phyloP scores from a whole-genome alignment of 2,329 filamentous ascomycete species.

The Paraconiothyrium brasiliense region DNA sequence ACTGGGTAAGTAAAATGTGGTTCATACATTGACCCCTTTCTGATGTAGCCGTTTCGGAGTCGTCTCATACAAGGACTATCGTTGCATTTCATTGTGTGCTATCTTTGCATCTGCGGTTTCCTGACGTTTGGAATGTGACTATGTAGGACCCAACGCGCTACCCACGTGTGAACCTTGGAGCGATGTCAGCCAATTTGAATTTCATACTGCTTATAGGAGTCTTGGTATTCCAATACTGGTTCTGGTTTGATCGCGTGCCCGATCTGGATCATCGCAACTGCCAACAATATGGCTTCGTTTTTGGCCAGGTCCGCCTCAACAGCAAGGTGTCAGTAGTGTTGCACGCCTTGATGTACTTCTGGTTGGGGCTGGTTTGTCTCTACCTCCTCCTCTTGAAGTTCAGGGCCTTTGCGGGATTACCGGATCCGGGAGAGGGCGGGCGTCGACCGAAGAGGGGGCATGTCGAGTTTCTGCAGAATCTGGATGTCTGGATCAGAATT shows the following conservation, averaged over 20 bases:
- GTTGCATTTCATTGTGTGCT: not conserved
- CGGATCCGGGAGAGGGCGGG: constrained; percentile 14
- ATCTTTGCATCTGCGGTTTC: not conserved
- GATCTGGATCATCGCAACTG: constrained; percentile 23
- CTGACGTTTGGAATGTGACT: not conserved
- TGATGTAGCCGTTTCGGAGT: not conserved
- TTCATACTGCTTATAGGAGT: constrained; percentile 26
- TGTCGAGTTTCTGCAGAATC: constrained; percentile 23
- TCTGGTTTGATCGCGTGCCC: constrained; percentile 30
- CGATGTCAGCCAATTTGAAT: constrained; percentile 20
- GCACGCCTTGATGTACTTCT: constrained; percentile 27
- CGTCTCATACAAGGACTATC: too few species aligned
- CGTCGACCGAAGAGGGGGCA: constrained; percentile 18
- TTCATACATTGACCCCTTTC: not conserved
- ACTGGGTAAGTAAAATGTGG: constrained; percentile 15
- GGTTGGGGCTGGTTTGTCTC: constrained; percentile 25
- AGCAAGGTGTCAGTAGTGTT: constrained; percentile 25
- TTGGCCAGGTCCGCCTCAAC: constrained; percentile 28
- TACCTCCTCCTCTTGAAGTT: constrained; percentile 25
- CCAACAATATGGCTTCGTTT: constrained; percentile 33
- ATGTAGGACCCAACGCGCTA: constrained; percentile 27
- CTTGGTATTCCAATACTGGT: constrained; percentile 30
- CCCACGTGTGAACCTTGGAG: constrained; percentile 21
- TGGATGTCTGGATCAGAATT: constrained; percentile 25
- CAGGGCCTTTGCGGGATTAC: constrained; percentile 14